phyloP scores from a whole-genome alignment of 768 basidiomycete species.

The Lactarius trivialis region DNA sequence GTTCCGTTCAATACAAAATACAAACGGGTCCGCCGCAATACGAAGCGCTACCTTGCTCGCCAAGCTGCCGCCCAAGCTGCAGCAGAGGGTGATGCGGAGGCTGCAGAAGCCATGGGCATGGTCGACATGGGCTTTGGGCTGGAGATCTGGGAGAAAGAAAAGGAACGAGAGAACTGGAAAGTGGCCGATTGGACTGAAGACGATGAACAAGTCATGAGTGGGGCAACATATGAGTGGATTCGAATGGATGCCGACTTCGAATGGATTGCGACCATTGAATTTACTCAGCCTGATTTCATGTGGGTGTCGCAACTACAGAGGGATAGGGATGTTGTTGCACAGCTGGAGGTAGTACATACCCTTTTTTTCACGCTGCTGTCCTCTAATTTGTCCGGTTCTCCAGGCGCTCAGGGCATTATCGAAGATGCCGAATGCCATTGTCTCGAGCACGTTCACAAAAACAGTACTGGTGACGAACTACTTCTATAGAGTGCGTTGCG shows the following conservation, averaged over 20 bases:
- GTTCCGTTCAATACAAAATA: slow-evolving; percentile 99
- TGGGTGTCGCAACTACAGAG: slow-evolving; percentile 95
- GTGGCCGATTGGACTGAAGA: slow-evolving; percentile 98
- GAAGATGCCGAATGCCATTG: slow-evolving; percentile 74
- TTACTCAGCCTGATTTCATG: slow-evolving; percentile 97
- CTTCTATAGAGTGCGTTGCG: slow-evolving; percentile 92
- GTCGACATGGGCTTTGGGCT: slow-evolving; percentile 91
- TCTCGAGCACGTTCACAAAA: slow-evolving; percentile 87
- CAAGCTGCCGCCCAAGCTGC: slow-evolving; percentile 91
- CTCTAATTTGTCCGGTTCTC: slow-evolving; percentile 11
- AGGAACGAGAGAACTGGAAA: slow-evolving; percentile 89
- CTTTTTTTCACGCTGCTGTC: slow-evolving; percentile 10
- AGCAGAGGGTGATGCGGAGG: slow-evolving; percentile 86
- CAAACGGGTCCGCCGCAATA: slow-evolving; percentile 91
- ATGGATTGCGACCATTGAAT: slow-evolving; percentile 91
- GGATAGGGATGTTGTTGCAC: slow-evolving; percentile 94
- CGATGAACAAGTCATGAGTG: slow-evolving; percentile 88
- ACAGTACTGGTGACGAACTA: slow-evolving; percentile 93
- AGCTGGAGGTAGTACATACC: slow-evolving; percentile 65
- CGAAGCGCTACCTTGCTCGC: slow-evolving; percentile 90
- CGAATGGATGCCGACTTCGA: slow-evolving; percentile 98
- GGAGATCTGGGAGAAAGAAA: slow-evolving; percentile 94
- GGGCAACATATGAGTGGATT: slow-evolving; percentile 99
- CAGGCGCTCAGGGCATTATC: slow-evolving; percentile 89
- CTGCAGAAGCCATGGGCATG: slow-evolving; percentile 89